Conservation (phyloP, 306 rosid genomes). For the Potentilla sterilis region DNA sequence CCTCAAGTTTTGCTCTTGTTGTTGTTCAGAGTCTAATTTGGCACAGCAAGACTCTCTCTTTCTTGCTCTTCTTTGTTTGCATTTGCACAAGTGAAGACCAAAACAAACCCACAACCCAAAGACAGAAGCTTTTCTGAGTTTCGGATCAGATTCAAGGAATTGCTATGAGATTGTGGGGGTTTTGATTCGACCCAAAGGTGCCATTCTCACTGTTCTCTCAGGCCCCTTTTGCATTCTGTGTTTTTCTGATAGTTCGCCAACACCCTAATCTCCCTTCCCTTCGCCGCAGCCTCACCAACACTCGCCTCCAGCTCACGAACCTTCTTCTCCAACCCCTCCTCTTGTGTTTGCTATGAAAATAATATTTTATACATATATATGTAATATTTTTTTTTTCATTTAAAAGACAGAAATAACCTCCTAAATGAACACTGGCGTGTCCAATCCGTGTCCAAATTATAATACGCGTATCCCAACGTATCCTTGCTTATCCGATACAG, state of each 20-base stretch:
- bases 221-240: neutral
- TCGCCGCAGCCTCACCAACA: slow-evolving; percentile 30
- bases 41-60: slow-evolving; percentile 24
- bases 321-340: slow-evolving; percentile 20
- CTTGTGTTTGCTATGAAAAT: too few relatives aligned
- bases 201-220: slow-evolving; percentile 3
- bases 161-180: slow-evolving; percentile 31
- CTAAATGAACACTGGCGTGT: too few relatives aligned
- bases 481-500: too few relatives aligned
- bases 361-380: too few relatives aligned
- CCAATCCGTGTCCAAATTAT: too few relatives aligned
- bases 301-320: slow-evolving; percentile 34
- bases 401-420: too few relatives aligned
- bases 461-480: too few relatives aligned
- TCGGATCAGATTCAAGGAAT: slow-evolving; percentile 46
- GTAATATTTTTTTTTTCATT: too few relatives aligned
- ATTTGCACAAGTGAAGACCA: slow-evolving; percentile 35
- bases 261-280: slow-evolving; percentile 32
- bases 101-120: slow-evolving; percentile 9
- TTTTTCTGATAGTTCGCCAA: neutral
- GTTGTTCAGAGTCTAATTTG: neutral
- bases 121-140: slow-evolving; percentile 4
- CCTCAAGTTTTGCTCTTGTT: slow-evolving; percentile 34
- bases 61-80: slow-evolving; percentile 34
- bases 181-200: slow-evolving; percentile 24